Evolutionary conservation across 495 filamentous ascomycete species (phyloP).

Genomic region (Neurospora hispaniola): DNA sequence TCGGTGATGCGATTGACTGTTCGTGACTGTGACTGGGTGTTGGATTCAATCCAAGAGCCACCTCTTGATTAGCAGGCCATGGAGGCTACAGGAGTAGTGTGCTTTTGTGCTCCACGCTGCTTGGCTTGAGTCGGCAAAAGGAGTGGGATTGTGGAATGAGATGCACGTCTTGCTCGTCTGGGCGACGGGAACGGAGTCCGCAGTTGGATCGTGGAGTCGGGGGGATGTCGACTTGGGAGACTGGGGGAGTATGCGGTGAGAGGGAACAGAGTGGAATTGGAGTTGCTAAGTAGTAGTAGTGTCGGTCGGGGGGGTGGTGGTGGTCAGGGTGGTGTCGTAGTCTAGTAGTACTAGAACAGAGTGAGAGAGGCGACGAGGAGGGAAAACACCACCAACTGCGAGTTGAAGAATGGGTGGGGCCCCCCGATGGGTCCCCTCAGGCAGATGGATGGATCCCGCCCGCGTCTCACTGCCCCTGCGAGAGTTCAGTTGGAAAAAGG

Average conservation of each 20-base stretch:
- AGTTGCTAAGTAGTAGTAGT: no score
- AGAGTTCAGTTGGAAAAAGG: neutral
- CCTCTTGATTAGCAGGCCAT: neutral
- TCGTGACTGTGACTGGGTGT: neutral
- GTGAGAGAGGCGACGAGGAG: neutral
- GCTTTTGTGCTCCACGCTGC: neutral
- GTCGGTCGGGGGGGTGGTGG: neutral
- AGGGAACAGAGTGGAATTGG: neutral
- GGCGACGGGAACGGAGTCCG: neutral
- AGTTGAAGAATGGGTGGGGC: neutral
- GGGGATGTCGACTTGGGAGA: neutral
- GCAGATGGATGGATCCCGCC: neutral
- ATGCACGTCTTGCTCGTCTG: neutral
- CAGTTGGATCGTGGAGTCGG: neutral
- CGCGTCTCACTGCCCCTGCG: neutral
- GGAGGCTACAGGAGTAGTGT: neutral
- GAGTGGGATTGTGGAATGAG: neutral
- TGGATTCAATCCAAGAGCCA: neutral
- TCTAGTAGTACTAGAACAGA: neutral
- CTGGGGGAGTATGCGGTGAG: neutral
- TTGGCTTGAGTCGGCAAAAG: neutral
- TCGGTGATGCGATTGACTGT: slow-evolving; percentile 1
- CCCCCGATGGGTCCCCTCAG: neutral
- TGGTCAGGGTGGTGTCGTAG: neutral
- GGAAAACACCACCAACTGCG: neutral